A percentile compares a stretch with the other conserved stretches of the same genome.
These are phyloP conservation scores for Pseudogymnoascus sp. DNA, from an alignment of 2,329 filamentous ascomycete species.

Conservation along the genomic window DNA sequence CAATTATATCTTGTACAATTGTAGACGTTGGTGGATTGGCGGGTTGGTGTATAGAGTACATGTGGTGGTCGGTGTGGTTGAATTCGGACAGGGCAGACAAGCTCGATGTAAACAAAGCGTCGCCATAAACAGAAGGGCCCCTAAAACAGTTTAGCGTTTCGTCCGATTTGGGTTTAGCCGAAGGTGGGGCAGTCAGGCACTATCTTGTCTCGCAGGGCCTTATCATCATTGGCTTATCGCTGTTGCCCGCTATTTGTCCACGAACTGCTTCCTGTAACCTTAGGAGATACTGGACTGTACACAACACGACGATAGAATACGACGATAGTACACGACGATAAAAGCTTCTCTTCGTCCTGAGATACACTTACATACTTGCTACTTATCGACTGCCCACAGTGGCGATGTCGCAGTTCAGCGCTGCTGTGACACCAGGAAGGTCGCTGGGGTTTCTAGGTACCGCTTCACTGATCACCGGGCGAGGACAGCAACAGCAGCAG, in stretches of 20 bases:
- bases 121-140: constrained; percentile 7
- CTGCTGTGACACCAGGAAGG: constrained; percentile 59
- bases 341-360: not conserved
- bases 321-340: not conserved
- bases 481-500: not conserved
- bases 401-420: constrained; percentile 41
- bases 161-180: constrained; percentile 1
- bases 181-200: constrained; percentile 7
- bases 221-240: constrained; percentile 2
- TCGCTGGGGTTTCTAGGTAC: constrained; percentile 35
- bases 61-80: constrained; percentile 1
- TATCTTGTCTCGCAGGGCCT: not conserved
- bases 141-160: constrained; percentile 5
- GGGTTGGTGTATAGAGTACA: not conserved
- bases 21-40: not conserved
- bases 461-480: constrained; percentile 26
- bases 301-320: not conserved
- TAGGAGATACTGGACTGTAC: not conserved
- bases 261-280: not conserved
- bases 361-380: not conserved
- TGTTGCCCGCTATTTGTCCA: not conserved
- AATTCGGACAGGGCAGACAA: constrained; percentile 1
- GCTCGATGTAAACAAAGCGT: constrained; percentile 8
- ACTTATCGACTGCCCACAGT: not conserved
- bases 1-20: not conserved